Evolutionary conservation across 2,329 filamentous ascomycete species (phyloP).

Genomic region (Celoporthe dispersa): DNA sequence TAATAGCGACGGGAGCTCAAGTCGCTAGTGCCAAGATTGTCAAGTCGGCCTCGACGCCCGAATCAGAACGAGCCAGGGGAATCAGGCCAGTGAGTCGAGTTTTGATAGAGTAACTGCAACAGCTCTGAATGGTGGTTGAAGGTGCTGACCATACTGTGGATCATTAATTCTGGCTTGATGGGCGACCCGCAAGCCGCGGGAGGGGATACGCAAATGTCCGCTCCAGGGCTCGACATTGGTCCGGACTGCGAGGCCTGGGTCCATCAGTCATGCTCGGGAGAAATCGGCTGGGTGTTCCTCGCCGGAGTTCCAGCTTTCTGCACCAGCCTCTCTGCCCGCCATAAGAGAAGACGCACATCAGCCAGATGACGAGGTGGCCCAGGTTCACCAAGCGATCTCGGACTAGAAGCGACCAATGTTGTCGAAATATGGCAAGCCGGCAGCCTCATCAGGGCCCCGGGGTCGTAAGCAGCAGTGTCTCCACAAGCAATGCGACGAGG

Average conservation of each 20-base stretch:
- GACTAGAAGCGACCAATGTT: slow-evolving; percentile 3
- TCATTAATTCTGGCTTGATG: slow-evolving; percentile 11
- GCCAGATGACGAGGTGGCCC: slow-evolving; percentile 3
- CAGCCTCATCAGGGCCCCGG: not conserved
- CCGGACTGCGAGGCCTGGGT: not conserved
- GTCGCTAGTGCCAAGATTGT: slow-evolving; percentile 20
- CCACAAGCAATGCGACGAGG: slow-evolving; percentile 12
- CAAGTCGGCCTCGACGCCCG: slow-evolving; percentile 11
- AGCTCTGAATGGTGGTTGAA: slow-evolving; percentile 22
- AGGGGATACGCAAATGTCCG: slow-evolving; percentile 15
- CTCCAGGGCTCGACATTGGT: slow-evolving; percentile 5
- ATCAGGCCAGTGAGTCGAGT: slow-evolving; percentile 7
- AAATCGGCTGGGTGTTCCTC: slow-evolving; percentile 14
- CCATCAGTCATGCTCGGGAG: slow-evolving; percentile 17
- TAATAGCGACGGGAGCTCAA: slow-evolving; percentile 12
- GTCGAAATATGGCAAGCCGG: slow-evolving; percentile 9
- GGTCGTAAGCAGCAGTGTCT: slow-evolving; percentile 5
- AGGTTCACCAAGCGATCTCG: slow-evolving; percentile 12
- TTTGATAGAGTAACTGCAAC: slow-evolving; percentile 28
- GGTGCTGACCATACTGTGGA: slow-evolving; percentile 22
- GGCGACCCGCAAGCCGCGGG: slow-evolving; percentile 22
- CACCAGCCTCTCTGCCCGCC: not conserved
- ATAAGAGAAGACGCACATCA: not conserved
- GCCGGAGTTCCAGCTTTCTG: not conserved
- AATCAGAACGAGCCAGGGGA: slow-evolving; percentile 7